Evolutionary conservation across 257 asterid species (phyloP).

Genomic region (Solanum rostratum): DNA sequence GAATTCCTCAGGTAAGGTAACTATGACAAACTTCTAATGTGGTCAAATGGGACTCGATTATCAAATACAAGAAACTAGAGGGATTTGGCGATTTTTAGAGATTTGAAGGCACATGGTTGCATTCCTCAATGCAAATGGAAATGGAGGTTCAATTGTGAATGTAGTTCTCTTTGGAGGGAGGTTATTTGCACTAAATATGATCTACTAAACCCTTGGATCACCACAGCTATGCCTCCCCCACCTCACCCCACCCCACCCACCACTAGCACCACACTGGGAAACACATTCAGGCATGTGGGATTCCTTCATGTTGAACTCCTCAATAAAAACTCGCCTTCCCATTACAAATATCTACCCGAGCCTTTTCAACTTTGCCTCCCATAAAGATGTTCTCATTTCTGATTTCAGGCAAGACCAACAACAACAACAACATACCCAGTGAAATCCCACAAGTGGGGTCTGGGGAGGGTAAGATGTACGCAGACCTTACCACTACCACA

Average conservation of each 20-base stretch:
- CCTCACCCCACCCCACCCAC: background rate
- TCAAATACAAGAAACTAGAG: background rate
- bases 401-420: background rate
- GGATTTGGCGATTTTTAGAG: background rate
- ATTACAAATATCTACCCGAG: background rate
- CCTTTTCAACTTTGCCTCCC: background rate
- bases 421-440: too few relatives aligned
- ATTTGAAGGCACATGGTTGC: background rate
- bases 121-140: background rate
- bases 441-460: too few relatives aligned
- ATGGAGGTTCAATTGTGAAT: background rate
- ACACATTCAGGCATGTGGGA: background rate
- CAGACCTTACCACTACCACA: too few relatives aligned
- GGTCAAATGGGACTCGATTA: background rate
- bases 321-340: background rate
- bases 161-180: background rate
- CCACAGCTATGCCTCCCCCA: background rate
- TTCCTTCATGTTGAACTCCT: background rate
- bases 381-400: background rate
- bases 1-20: background rate
- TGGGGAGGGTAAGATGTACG: too few relatives aligned
- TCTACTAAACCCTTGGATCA: background rate
- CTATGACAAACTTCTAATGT: background rate
- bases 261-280: background rate
- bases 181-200: background rate